Percentiles rank a stretch among this genome's conserved stretches.
phyloP scores from a whole-genome alignment of 257 asterid genomes.

The Solanum pinnatisectum region DNA sequence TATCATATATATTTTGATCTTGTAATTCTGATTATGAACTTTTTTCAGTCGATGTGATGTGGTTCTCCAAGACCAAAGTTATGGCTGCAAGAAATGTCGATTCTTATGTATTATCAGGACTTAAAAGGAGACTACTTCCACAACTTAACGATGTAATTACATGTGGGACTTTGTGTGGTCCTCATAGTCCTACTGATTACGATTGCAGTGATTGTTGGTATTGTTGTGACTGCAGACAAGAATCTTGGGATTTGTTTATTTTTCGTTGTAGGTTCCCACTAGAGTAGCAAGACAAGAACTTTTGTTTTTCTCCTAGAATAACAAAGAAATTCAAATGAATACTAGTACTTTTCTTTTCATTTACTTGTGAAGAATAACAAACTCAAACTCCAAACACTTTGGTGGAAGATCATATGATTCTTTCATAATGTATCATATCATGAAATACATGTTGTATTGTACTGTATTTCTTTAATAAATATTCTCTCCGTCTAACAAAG shows the following conservation, averaged over 20 bases:
- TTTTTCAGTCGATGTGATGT: not conserved
- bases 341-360: not conserved
- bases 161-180: not conserved
- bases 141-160: not conserved
- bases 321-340: not conserved
- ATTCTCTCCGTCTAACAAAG: fast-evolving
- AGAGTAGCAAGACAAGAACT: not conserved
- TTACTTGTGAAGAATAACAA: not conserved
- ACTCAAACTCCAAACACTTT: not conserved
- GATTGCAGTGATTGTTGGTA: not conserved
- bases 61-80: not conserved
- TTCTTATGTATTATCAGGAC: not conserved
- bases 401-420: not conserved
- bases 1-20: not conserved
- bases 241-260: not conserved
- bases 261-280: not conserved
- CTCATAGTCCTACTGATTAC: not conserved
- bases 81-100: not conserved
- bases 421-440: no score
- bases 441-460: not conserved
- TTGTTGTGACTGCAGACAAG: not conserved
- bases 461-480: no score
- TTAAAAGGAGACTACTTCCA: not conserved
- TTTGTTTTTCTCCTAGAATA: not conserved
- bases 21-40: not conserved